Evolutionary conservation across 2,329 filamentous ascomycete species (phyloP), one percentile per base, ranked within the genome.

Genomic region (Graphiopsis chlorocephala): DNA sequence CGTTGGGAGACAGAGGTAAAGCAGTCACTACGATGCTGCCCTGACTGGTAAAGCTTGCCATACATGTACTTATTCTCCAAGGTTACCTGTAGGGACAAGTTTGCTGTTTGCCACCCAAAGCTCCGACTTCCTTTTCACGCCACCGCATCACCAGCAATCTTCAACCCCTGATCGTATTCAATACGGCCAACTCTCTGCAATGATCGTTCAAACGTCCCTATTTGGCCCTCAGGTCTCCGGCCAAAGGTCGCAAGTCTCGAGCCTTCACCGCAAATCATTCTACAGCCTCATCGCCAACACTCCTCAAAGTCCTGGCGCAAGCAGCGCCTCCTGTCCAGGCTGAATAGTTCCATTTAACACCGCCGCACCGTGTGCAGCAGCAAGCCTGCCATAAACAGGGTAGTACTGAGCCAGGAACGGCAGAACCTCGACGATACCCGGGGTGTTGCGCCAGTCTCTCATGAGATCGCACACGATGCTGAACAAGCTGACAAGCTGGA

Each of bases 391-490:
- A 74, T 90, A 91, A 29, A 83, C 85, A 2, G 89, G 88, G 72
- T 85, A 80, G 72, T 88, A 90, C 77, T 80, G 79, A 73, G 90
- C 87, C 59, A 91, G 77, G 76, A 82, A 89, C 14, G 88, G 87
- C 65, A 90, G 77, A 4, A 91, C 74, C 77, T 88, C 81, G 33
- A 74, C 71, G 28, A 83, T 72, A 58, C 80, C 80, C 15, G 83
- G 83, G 10, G 78, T 82, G 67, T 80, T 79, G 53, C 88, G 81
- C 88, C 88, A 91, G 74, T 91, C 88, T 35, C 88, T 82, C 88
- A 91, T 90, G 62, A 91, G 77, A 69, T 91, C 88, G 71, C 84
- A 85, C 17, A 88, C 79, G 66, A 91, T 88, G 28, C 82, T 81
- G 70, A 91, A 90, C 65, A 88, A 74, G 17, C 82, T 83, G 29